Evolutionary conservation across 257 asterid genomes (phyloP).

Genomic region (Gentiana macrophylla): DNA sequence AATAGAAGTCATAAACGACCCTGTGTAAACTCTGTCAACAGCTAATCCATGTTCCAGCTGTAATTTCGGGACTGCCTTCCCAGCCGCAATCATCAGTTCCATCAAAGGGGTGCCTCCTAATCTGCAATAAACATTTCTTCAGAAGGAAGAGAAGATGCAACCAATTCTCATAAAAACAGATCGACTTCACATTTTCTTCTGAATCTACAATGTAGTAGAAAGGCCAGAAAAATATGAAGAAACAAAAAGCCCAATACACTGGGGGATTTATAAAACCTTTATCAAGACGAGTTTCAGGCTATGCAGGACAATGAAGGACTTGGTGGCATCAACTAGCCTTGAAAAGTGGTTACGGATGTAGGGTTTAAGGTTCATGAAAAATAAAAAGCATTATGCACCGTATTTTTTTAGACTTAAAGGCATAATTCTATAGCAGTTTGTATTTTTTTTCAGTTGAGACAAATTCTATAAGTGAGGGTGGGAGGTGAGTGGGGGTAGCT

Average conservation of each 20-base stretch:
- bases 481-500: no score
- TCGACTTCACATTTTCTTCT: neutral
- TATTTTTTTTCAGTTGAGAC: no score
- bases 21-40: constrained; percentile 93
- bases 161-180: neutral
- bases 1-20: constrained; percentile 96
- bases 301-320: no score
- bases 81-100: constrained; percentile 98
- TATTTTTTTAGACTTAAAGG: no score
- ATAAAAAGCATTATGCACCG: no score
- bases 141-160: neutral
- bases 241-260: neutral
- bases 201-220: neutral
- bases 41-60: constrained; percentile 97
- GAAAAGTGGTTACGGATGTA: no score
- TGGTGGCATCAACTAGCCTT: no score
- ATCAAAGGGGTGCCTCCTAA: constrained; percentile 88
- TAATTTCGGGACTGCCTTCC: constrained; percentile 77
- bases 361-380: no score
- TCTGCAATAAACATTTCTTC: constrained; percentile 31
- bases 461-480: no score
- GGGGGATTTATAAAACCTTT: no score
- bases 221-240: neutral
- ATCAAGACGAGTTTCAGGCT: no score
- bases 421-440: no score